Conservation (phyloP, 2,329 filamentous ascomycete species). For the Ceratocystis colombiana region DNA sequence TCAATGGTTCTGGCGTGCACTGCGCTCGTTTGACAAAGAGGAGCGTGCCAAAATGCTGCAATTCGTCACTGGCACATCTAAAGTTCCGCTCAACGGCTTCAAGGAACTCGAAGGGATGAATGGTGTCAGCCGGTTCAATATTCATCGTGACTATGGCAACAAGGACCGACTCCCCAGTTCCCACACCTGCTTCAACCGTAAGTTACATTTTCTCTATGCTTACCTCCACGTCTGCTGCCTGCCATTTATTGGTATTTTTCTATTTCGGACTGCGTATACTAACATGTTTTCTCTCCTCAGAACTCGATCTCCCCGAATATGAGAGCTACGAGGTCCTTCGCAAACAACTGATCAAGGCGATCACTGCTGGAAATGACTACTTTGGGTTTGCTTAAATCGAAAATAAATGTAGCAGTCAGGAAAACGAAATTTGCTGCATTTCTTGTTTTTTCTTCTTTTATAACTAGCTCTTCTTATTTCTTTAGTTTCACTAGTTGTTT, state of each 20-base stretch:
- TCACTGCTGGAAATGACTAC: slow-evolving; percentile 94
- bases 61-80: slow-evolving; percentile 96
- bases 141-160: slow-evolving; percentile 93
- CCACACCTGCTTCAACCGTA: slow-evolving; percentile 99
- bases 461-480: not conserved
- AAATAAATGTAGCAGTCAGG: not conserved
- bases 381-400: slow-evolving; percentile 79
- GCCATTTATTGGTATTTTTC: not conserved
- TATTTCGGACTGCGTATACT: slow-evolving; percentile 32
- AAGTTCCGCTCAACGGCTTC: slow-evolving; percentile 96
- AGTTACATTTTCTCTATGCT: slow-evolving; percentile 38
- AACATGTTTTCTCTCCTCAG: slow-evolving; percentile 38
- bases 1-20: slow-evolving; percentile 98
- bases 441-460: slow-evolving; percentile 11
- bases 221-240: slow-evolving; percentile 3
- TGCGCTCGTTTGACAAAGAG: slow-evolving; percentile 96
- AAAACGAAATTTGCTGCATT: slow-evolving; percentile 18
- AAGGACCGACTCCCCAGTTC: slow-evolving; percentile 92
- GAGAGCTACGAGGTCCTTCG: slow-evolving; percentile 88
- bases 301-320: slow-evolving; percentile 96
- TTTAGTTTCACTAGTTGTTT: slow-evolving; percentile 15
- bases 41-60: slow-evolving; percentile 94
- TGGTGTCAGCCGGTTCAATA: slow-evolving; percentile 94
- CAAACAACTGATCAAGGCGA: slow-evolving; percentile 82
- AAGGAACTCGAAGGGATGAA: slow-evolving; percentile 99